Conservation (phyloP, 164 flowering plant species). For the Sextonia rubra region DNA sequence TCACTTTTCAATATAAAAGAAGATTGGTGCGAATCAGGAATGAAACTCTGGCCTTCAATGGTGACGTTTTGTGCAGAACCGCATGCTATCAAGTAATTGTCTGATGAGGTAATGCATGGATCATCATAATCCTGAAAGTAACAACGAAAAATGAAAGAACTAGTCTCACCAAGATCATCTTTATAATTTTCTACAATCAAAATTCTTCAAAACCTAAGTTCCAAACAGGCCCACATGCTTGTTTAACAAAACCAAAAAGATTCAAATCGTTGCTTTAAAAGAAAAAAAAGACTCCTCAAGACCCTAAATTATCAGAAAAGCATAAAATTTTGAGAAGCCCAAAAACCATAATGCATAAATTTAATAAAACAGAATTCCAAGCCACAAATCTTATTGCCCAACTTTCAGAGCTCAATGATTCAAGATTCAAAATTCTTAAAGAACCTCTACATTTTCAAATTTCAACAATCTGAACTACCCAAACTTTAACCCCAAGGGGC, state of each 20-base stretch:
- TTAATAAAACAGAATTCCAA: background rate
- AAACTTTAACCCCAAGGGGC: no score
- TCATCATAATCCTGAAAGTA: constrained; percentile 2
- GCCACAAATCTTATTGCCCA: background rate
- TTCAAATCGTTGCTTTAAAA: background rate
- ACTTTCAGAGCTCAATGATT: background rate
- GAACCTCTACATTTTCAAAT: no score
- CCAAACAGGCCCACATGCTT: background rate
- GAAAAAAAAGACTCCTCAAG: background rate
- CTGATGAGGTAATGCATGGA: constrained; percentile 15
- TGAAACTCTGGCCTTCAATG: constrained; percentile 18
- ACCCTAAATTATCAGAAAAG: background rate
- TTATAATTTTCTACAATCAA: background rate
- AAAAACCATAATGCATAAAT: background rate
- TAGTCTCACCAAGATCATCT: constrained; percentile 13
- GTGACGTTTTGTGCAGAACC: constrained; percentile 30
- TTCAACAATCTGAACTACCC: no score
- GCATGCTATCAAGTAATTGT: constrained; percentile 32
- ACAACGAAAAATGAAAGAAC: constrained; percentile 5
- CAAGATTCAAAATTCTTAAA: background rate
- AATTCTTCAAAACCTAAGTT: background rate
- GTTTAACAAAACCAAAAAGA: background rate
- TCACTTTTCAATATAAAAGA: constrained; percentile 15
- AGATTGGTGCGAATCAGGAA: constrained; percentile 23
- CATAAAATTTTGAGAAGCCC: background rate